Base-by-base conservation (phyloP, 345 rosid species). In the Zanthoxylum bungeanum region DNA sequence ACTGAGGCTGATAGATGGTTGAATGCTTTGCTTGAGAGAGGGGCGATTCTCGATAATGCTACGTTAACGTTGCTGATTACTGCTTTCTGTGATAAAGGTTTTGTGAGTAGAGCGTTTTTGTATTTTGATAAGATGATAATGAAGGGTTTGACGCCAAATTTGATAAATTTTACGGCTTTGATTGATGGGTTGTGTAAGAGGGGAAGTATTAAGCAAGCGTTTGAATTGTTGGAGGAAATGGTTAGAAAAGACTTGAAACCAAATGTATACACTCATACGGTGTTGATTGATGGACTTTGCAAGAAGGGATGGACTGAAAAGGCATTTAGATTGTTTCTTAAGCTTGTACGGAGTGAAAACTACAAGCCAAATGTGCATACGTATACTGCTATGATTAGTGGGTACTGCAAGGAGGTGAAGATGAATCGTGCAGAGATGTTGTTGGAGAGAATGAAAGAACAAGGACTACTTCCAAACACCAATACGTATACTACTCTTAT, bases 261-360 rank as follows among this genome's bases (percentile, higher is more conserved):
- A 2, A 90, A 86, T 81, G 97, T 89, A 49, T 92, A 92, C 66
- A 91, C 96, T 14, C 98, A 92, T 68, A 90, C 93, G 0, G 82
- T 76, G 44, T 78, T 94, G 69, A 90, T 92, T 66, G 92, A 94
- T 58, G 97, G 97, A 57, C 75, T 94, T 51, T 92, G 98, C 78
- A 92, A 84, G 86, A 92, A 90, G 73, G 90, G 96, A 9, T 92
- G 97, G 98, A 94, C 91, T 7, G 98, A 93, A 64, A 93, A 88
- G 81, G 97, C 93, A 42, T 94, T 92, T 70, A 88, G 97, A 72
- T 69, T 92, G 76, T 94, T 94, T 44, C 77, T 94, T 76, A 92
- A 92, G 86, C 93, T 90, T 17, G 91, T 90, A 67, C 85, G 89
- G 69, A 93, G 93, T 73, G 90, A 89, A 50, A 79, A 40, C 72